These are phyloP conservation scores for Pythium brachiatum DNA, from an alignment of 352 stramenopile species.

Conservation along the genomic window DNA sequence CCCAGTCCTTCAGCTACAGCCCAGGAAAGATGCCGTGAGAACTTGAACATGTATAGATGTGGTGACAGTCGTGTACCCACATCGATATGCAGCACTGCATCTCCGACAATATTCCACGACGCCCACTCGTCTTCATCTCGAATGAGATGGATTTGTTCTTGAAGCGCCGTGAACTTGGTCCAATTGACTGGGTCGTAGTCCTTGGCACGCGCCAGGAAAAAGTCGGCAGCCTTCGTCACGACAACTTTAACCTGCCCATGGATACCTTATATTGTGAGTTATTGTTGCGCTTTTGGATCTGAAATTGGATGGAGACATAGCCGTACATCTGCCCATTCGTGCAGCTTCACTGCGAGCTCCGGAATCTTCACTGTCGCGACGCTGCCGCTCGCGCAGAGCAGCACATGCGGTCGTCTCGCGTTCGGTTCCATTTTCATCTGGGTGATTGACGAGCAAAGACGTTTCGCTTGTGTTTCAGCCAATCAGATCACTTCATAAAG, in stretches of 20 bases:
- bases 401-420: slow-evolving; percentile 39
- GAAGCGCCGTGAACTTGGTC: slow-evolving; percentile 39
- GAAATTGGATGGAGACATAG: not conserved
- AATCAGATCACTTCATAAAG: slow-evolving; percentile 3
- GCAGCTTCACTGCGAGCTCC: slow-evolving; percentile 67
- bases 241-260: slow-evolving; percentile 68
- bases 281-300: not conserved
- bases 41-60: not conserved
- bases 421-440: slow-evolving; percentile 1
- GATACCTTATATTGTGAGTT: not conserved
- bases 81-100: slow-evolving; percentile 88
- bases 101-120: slow-evolving; percentile 72
- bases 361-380: slow-evolving; percentile 88
- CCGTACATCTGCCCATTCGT: slow-evolving; percentile 52
- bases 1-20: slow-evolving; percentile 92
- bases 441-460: not conserved
- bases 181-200: slow-evolving; percentile 63
- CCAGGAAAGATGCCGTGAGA: not conserved
- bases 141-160: slow-evolving; percentile 38
- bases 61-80: slow-evolving; percentile 27
- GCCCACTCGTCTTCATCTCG: slow-evolving; percentile 84
- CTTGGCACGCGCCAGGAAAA: slow-evolving; percentile 78
- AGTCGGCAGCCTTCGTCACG: slow-evolving; percentile 75
- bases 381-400: slow-evolving; percentile 81
- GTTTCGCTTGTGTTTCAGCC: not conserved